phyloP scores from a whole-genome alignment of 306 rosid genomes.

The Malus sylvestris region DNA sequence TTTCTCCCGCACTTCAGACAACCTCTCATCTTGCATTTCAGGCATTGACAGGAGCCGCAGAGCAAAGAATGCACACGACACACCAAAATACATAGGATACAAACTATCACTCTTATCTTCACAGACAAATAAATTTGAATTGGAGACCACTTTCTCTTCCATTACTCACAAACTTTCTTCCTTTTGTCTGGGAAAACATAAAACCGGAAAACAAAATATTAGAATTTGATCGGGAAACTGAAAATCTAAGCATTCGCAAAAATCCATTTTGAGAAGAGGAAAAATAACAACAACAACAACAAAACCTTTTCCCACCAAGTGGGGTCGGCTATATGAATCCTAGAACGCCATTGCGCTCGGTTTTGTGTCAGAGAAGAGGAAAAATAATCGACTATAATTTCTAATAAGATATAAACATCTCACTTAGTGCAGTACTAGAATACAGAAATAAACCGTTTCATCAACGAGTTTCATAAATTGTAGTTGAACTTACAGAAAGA shows the following conservation, averaged over 20 bases:
- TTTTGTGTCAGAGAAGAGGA: neutral
- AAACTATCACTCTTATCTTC: conserved; percentile 44
- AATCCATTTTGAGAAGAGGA: neutral
- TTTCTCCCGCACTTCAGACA: conserved; percentile 49
- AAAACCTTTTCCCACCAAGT: no score
- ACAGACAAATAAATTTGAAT: conserved; percentile 23
- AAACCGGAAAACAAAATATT: conserved; percentile 21
- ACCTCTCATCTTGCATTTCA: conserved; percentile 40
- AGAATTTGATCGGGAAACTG: conserved; percentile 12
- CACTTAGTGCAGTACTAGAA: conserved; percentile 12
- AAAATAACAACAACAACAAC: no score
- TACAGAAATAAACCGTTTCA: conserved; percentile 10
- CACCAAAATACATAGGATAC: conserved; percentile 75
- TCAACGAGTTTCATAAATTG: conserved; percentile 12
- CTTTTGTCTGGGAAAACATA: conserved; percentile 21
- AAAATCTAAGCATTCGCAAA: conserved; percentile 18
- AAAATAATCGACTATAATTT: neutral
- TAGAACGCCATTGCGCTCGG: no score
- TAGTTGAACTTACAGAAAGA: conserved; percentile 28
- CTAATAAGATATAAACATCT: neutral
- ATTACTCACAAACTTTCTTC: conserved; percentile 31
- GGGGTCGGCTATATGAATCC: no score
- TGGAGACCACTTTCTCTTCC: conserved; percentile 51
- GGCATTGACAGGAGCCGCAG: conserved; percentile 51
- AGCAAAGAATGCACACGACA: conserved; percentile 82